Evolutionary conservation across 768 basidiomycete species (phyloP).

Genomic region (Butyriboletus loyo): DNA sequence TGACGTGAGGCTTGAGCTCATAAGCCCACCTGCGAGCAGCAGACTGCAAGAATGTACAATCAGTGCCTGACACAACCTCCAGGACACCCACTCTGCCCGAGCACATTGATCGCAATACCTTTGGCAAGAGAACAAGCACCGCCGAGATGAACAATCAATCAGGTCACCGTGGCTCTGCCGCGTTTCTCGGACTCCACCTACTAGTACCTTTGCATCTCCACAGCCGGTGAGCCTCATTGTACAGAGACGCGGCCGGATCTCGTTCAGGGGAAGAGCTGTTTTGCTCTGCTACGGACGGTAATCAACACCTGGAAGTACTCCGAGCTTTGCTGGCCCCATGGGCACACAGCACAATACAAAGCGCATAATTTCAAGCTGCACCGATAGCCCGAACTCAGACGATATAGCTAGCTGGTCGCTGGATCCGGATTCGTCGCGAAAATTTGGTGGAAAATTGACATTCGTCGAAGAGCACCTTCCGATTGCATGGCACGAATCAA

Average conservation of each 20-base stretch:
- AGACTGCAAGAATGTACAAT: neutral
- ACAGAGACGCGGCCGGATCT: neutral
- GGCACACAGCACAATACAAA: neutral
- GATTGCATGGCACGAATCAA: neutral
- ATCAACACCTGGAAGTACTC: neutral
- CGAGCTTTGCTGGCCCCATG: too few species aligned
- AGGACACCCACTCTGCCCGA: neutral
- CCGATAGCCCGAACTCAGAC: too few species aligned
- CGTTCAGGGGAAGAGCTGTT: neutral
- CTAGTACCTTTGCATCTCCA: neutral
- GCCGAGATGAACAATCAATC: neutral
- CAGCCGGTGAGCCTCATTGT: constrained; percentile 1
- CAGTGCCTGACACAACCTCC: neutral
- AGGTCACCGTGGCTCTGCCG: neutral
- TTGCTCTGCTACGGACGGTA: too few species aligned
- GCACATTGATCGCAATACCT: neutral
- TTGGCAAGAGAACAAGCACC: neutral
- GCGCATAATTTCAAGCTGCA: neutral
- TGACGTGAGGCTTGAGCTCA: neutral
- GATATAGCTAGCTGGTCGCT: too few species aligned
- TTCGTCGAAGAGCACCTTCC: neutral
- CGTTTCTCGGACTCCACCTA: neutral
- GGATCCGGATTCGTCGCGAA: too few species aligned
- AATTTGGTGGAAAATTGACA: neutral
- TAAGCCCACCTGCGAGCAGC: neutral